A percentile compares a stretch with the other conserved stretches of the same genome.
phyloP scores from a whole-genome alignment of 179 eudicot genomes.

The Nepenthes alata region DNA sequence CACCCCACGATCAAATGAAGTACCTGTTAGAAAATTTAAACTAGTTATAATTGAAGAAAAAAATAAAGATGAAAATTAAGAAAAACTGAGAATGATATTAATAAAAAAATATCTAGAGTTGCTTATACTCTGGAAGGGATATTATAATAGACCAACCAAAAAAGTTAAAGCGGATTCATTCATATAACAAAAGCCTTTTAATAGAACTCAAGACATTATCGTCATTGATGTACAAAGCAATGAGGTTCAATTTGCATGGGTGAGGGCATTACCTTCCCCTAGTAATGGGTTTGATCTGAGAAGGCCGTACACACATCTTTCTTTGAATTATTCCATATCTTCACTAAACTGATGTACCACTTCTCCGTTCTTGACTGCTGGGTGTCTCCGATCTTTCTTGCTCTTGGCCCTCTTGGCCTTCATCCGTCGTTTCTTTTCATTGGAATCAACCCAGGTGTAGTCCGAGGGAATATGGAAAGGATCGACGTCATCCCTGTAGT shows the following conservation, averaged over 20 bases:
- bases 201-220: too few relatives aligned
- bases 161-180: too few relatives aligned
- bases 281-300: not conserved
- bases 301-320: not conserved
- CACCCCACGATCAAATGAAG: too few relatives aligned
- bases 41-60: too few relatives aligned
- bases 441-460: slow-evolving; percentile 80
- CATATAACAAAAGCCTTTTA: too few relatives aligned
- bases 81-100: too few relatives aligned
- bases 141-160: too few relatives aligned
- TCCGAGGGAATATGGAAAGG: slow-evolving; percentile 86
- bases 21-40: too few relatives aligned
- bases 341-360: slow-evolving; percentile 25
- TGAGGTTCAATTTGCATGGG: not conserved
- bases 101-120: too few relatives aligned
- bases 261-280: not conserved
- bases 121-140: too few relatives aligned
- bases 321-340: slow-evolving; percentile 25
- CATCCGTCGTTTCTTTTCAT: slow-evolving; percentile 81
- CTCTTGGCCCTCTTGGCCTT: slow-evolving; percentile 70
- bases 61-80: too few relatives aligned
- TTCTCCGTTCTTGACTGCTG: slow-evolving; percentile 29
- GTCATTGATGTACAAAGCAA: not conserved
- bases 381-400: slow-evolving; percentile 38
- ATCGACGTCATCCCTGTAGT: slow-evolving; percentile 44